Evolutionary conservation across 78 protist species (phyloP), one percentile per base, ranked within the genome.

Genomic region (Dictyostelium brefeldianum): DNA sequence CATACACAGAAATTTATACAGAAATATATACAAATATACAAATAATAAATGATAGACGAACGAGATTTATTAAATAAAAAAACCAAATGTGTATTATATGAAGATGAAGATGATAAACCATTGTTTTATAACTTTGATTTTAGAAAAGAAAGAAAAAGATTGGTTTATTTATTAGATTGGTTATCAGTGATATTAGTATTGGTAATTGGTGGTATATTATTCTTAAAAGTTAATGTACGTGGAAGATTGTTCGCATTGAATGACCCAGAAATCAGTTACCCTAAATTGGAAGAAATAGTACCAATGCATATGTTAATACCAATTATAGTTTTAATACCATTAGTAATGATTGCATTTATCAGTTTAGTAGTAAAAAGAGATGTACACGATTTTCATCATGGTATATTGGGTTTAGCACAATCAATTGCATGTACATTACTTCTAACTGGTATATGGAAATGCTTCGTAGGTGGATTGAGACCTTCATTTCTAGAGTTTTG

Each of bases 111-210:
- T 5, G 43, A 31, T 67, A 67, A 67, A 67, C 75, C 75, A 31
- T 67, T 67, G 15, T 67, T 67, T 67, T 67, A 67, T 67, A 67
- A 67, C 31, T 67, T 29, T 67, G 75, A 73, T 46, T 27, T 79
- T 36, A 79, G 84, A 79, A 79, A 62, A 25, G 64, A 64, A 29
- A 41, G 78, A 59, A 53, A 81, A 27, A 12, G 29, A 1, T 2
- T 47, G 20, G 31, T 87, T 47, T 87, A 87, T 87, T 25, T 64
- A 47, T 77, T 87, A 1, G 93, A 87, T 87, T 87, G 93, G 93
- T 56, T 65, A 5, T 36, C 36, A 9, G 51, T 87, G 0, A 10
- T 65, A 0, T 4, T 67, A 29, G 2, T 57, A 25, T 18, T 31
- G 5, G n/a, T 87, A 3, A 51, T 36, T 50, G 93, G 93, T n/a